Conservation (phyloP, 2,329 filamentous ascomycete species). For the Pseudopyrenochaeta lycopersici region DNA sequence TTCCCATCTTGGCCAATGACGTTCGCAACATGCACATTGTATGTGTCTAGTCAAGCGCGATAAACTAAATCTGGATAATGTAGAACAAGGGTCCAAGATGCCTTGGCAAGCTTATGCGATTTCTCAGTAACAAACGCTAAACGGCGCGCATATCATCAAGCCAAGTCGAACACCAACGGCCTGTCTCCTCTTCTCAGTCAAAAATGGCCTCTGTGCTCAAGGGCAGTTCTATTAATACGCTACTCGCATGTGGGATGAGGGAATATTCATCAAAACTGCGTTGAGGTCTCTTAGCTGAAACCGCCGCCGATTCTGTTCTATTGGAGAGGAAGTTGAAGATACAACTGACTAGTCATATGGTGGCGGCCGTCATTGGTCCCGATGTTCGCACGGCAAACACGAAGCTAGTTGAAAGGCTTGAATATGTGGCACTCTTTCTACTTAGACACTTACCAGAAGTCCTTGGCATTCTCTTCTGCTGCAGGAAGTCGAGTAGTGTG, state of each 20-base stretch:
- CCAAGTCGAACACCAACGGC: too few relatives aligned
- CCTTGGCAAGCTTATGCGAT: too few relatives aligned
- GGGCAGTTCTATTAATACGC: background rate
- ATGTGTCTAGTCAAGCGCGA: conserved; percentile 2
- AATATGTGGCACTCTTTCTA: background rate
- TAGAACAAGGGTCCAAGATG: too few relatives aligned
- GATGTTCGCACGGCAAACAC: background rate
- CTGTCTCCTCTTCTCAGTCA: too few relatives aligned
- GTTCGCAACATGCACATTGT: background rate
- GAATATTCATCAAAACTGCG: background rate
- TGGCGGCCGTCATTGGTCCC: background rate
- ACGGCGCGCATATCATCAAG: too few relatives aligned
- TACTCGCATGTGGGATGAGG: background rate
- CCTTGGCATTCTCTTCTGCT: conserved; percentile 30
- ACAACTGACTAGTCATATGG: background rate
- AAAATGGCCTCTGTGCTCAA: too few relatives aligned
- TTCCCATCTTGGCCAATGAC: conserved; percentile 16
- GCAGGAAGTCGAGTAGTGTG: conserved; percentile 19
- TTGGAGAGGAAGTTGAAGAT: background rate
- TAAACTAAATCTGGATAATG: background rate
- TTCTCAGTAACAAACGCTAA: too few relatives aligned
- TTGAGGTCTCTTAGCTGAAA: conserved; percentile 5
- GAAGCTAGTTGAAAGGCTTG: background rate
- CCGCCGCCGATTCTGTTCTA: background rate
- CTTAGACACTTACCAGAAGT: conserved; percentile 43